Evolutionary conservation across 2,329 filamentous ascomycete genomes (phyloP), one percentile per base, ranked within the genome.

Genomic region (Cercospora zeina): DNA sequence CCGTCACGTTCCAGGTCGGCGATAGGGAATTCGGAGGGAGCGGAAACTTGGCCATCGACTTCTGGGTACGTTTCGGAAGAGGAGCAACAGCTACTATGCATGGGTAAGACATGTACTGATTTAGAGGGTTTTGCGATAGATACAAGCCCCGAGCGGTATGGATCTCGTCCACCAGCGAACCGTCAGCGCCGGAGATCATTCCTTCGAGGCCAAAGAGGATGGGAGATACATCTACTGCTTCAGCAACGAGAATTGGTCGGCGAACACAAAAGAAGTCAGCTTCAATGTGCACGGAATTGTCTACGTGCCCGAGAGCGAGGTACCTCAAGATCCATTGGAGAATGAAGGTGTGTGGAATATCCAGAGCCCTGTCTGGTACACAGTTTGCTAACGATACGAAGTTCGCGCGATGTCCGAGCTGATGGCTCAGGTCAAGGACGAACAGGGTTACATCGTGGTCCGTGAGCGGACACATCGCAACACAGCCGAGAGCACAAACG

Each of bases 251-350:
- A 89, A 95, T 77, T 99, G 93, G 92, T 90, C 91, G 62, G 92
- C 93, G 62, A 91, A 91, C 77, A 96, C 87, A 76, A 99, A 99
- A 81, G 95, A 99, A 78, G 93, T 99, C 58, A 96, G 91, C 61
- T 99, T 99, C 86, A 99, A 99, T 77, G 95, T 99, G 57, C 95
- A 99, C 79, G 95, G 95, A 71, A 91, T 99, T 68, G 93, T 99
- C 75, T 99, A 97, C 79, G 92, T 99, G 56, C 89, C 90, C 60
- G 95, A 97, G 78, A 82, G 85, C 63, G 93, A 97, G 72, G 84
- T 89, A 64, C 86, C 90, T 30, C 85, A 89, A 70, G 93, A 97
- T 74, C 95, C 95, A 19, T 82, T 99, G 69, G 95, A 99, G 77
- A 84, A 85, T 67, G 95, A 97, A 86, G 88, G 91, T 93, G 83